Evolutionary conservation across 257 asterid genomes (phyloP).

Genomic region (Petunia axillaris): DNA sequence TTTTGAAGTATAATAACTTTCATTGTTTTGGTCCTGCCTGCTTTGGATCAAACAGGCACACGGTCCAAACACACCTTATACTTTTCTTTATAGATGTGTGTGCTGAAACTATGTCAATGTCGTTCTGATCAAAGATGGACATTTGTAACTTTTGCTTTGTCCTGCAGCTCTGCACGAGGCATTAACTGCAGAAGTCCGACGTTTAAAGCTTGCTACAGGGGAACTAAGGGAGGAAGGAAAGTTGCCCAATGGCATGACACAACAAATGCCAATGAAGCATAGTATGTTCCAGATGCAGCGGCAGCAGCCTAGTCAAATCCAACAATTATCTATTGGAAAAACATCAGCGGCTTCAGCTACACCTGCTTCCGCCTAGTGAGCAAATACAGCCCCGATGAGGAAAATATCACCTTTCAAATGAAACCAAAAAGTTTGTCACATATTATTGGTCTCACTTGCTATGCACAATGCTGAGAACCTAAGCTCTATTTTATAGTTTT

Average conservation of each 20-base stretch:
- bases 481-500: not conserved
- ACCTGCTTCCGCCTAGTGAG: conserved; percentile 49
- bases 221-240: conserved; percentile 61
- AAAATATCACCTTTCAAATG: conserved; percentile 10
- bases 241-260: conserved; percentile 41
- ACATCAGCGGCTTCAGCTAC: conserved; percentile 43
- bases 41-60: not conserved
- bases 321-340: conserved; percentile 45
- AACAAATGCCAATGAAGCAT: conserved; percentile 51
- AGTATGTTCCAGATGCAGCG: conserved; percentile 51
- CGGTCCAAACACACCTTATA: not conserved
- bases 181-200: conserved; percentile 73
- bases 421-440: not conserved
- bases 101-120: not conserved
- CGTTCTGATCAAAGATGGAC: not conserved
- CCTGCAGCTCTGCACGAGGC: conserved; percentile 75
- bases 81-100: not conserved
- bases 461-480: not conserved
- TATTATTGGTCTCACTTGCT: conserved; percentile 11
- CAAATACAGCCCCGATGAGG: not conserved
- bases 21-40: conserved; percentile 4
- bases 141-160: conserved; percentile 11
- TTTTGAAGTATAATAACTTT: not conserved
- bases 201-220: conserved; percentile 54
- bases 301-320: conserved; percentile 50